Evolutionary conservation across 768 basidiomycete species (phyloP).

Genomic region (Boletellus sp.): DNA sequence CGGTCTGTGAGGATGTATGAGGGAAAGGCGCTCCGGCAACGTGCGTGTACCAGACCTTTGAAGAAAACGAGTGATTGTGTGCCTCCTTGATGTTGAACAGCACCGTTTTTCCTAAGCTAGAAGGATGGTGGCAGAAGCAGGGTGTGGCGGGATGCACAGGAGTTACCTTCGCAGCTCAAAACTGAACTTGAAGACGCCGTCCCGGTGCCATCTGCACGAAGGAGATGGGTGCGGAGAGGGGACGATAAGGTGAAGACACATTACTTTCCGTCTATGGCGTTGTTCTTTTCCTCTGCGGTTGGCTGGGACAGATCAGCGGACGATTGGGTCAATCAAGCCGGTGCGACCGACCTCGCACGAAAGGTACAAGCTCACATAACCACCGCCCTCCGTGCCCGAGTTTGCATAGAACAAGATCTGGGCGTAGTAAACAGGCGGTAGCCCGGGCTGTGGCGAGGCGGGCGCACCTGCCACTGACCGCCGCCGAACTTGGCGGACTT

Average conservation of each 20-base stretch:
- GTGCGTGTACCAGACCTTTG: constrained; percentile 42
- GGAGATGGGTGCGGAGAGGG: background rate
- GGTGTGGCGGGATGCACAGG: background rate
- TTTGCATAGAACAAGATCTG: constrained; percentile 85
- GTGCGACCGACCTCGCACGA: constrained; percentile 68
- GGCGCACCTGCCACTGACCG: constrained; percentile 67
- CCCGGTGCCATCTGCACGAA: constrained; percentile 67
- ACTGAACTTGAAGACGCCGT: constrained; percentile 80
- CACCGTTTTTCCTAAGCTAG: constrained; percentile 45
- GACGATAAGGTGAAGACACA: constrained; percentile 16
- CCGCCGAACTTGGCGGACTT: constrained; percentile 74
- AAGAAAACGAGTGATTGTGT: constrained; percentile 76
- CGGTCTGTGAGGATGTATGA: constrained; percentile 46
- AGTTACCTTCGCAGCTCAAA: constrained; percentile 74
- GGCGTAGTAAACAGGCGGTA: background rate
- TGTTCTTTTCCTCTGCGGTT: constrained; percentile 71
- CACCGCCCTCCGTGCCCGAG: constrained; percentile 60
- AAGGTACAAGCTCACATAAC: constrained; percentile 71
- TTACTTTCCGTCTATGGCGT: constrained; percentile 60
- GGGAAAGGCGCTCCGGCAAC: background rate
- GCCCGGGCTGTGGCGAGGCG: background rate
- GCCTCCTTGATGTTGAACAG: constrained; percentile 72
- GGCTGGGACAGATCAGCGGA: constrained; percentile 45
- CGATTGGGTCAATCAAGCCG: background rate
- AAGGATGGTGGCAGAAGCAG: background rate